phyloP scores from a whole-genome alignment of 306 rosid species.

The Quercus engelmannii region DNA sequence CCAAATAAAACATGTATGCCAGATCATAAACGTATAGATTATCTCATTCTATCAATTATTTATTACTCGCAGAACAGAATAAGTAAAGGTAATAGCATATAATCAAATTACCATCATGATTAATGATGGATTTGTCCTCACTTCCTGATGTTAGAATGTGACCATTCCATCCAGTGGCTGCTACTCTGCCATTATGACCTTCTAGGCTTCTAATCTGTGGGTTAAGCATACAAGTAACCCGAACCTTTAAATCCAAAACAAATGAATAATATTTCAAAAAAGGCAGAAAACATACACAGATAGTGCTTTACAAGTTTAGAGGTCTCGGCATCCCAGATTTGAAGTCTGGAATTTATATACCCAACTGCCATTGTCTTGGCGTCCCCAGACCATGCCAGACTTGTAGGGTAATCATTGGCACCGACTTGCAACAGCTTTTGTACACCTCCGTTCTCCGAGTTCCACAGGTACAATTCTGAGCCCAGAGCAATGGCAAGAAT shows the following conservation, averaged over 20 bases:
- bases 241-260: not conserved
- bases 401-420: constrained; percentile 41
- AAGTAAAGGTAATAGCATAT: not conserved
- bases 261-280: constrained; percentile 1
- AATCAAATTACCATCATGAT: constrained; percentile 53
- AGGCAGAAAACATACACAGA: not conserved
- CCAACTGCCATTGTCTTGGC: constrained; percentile 46
- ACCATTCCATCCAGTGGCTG: constrained; percentile 58
- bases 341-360: constrained; percentile 50
- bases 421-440: constrained; percentile 31
- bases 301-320: constrained; percentile 40
- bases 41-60: not conserved
- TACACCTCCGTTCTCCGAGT: constrained; percentile 37
- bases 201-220: constrained; percentile 49
- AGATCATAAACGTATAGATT: not conserved
- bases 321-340: constrained; percentile 70
- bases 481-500: constrained; percentile 60
- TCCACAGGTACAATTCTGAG: constrained; percentile 63
- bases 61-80: not conserved
- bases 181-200: constrained; percentile 54
- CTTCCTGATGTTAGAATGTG: constrained; percentile 74
- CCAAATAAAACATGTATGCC: constrained; percentile 5
- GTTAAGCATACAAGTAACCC: constrained; percentile 5
- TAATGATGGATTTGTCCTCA: constrained; percentile 62
- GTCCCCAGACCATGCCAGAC: constrained; percentile 68